Conservation (phyloP, 805 yeast genomes). For the Kazachstania martiniae region DNA sequence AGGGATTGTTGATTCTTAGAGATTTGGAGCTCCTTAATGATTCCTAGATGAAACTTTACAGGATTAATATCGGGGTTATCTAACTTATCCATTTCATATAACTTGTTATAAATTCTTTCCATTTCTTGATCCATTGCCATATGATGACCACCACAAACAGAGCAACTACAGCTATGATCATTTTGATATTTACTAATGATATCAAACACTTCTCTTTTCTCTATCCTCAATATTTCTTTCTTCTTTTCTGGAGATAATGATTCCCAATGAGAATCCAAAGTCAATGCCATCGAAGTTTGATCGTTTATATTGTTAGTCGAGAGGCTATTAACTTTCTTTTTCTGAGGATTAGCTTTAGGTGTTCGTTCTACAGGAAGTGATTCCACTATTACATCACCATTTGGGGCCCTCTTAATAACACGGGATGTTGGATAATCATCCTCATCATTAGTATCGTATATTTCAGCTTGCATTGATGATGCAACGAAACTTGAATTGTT, state of each 20-base stretch:
- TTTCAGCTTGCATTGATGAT: slow-evolving; percentile 30
- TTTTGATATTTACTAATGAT: slow-evolving; percentile 51
- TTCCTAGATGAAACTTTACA: slow-evolving; percentile 24
- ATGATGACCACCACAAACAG: slow-evolving; percentile 68
- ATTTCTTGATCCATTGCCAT: slow-evolving; percentile 65
- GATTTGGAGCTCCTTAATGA: slow-evolving; percentile 25
- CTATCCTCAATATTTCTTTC: slow-evolving; percentile 49
- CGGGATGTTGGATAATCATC: slow-evolving; percentile 65
- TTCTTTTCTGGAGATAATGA: slow-evolving; percentile 50
- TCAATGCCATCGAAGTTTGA: slow-evolving; percentile 13
- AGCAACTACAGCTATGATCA: slow-evolving; percentile 48
- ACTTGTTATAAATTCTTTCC: slow-evolving; percentile 59
- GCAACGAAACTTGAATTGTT: neutral
- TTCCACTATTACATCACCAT: slow-evolving; percentile 71
- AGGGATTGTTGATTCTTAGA: slow-evolving; percentile 8
- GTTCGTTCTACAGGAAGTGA: slow-evolving; percentile 20
- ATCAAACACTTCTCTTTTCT: slow-evolving; percentile 57
- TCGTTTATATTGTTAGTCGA: neutral
- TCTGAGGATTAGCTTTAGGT: slow-evolving; percentile 7
- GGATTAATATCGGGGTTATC: slow-evolving; percentile 25
- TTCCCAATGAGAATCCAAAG: slow-evolving; percentile 45
- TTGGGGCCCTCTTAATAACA: slow-evolving; percentile 56
- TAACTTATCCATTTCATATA: slow-evolving; percentile 41
- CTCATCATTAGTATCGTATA: slow-evolving; percentile 44
- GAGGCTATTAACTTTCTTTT: slow-evolving; percentile 3